These are phyloP conservation scores for Colletotrichum paranaense DNA, from an alignment of 2,329 filamentous ascomycete species.

Conservation along the genomic window DNA sequence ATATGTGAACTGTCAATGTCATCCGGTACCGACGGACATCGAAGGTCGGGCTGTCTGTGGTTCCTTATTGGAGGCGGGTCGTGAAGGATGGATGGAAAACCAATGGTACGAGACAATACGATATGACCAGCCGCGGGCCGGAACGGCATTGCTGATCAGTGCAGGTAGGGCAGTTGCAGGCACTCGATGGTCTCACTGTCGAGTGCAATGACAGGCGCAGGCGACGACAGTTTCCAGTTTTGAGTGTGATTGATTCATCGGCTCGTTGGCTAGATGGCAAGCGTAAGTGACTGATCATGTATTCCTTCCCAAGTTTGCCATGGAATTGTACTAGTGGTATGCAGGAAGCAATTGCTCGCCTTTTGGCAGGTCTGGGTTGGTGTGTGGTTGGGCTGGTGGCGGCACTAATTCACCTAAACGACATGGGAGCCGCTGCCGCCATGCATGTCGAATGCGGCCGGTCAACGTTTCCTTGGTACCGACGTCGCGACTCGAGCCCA, in stretches of 20 bases:
- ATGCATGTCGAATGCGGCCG: slow-evolving; percentile 18
- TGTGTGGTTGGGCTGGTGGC: slow-evolving; percentile 6
- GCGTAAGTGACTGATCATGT: neutral
- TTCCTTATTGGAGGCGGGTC: neutral
- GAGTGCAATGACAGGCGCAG: neutral
- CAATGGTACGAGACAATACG: neutral
- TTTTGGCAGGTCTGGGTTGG: neutral
- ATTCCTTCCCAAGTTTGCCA: neutral
- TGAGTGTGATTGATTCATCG: neutral
- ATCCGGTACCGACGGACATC: neutral
- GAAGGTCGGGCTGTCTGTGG: neutral
- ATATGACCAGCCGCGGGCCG: neutral
- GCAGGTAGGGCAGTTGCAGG: neutral
- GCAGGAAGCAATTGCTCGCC: neutral
- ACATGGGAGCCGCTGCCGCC: neutral
- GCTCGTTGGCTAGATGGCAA: neutral
- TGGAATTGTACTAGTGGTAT: neutral
- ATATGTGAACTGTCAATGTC: neutral
- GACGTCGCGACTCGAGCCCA: slow-evolving; percentile 33
- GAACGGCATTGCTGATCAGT: neutral
- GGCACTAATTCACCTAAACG: slow-evolving; percentile 9
- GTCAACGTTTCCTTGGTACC: slow-evolving; percentile 25
- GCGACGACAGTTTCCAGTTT: neutral
- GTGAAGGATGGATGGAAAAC: neutral
- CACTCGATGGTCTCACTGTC: neutral